Percentiles rank a stretch among this genome's conserved stretches.
Conservation (phyloP, 108 stramenopile genomes). For the Cyclotella atomus region DNA sequence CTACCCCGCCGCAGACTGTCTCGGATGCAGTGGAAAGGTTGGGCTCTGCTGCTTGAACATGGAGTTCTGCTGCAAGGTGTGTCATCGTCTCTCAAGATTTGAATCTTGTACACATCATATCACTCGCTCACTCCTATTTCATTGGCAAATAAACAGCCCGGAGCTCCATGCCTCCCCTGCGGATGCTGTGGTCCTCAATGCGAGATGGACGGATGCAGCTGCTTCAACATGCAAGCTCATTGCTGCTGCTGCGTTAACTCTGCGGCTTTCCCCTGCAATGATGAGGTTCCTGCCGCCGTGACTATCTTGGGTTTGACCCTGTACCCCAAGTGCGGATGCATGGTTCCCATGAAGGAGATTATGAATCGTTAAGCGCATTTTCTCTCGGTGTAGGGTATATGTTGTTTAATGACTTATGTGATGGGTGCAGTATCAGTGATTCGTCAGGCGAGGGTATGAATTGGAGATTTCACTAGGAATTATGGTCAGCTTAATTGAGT, state of each 20-base stretch:
- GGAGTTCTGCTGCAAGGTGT: constrained; percentile 71
- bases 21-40: constrained; percentile 70
- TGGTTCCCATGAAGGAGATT: constrained; percentile 46
- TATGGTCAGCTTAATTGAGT: too few species aligned
- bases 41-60: constrained; percentile 66
- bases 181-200: constrained; percentile 51
- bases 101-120: background rate
- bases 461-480: too few species aligned
- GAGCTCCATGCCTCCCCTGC: constrained; percentile 61
- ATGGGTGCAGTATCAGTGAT: too few species aligned
- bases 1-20: constrained; percentile 40
- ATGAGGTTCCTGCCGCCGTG: constrained; percentile 73
- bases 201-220: constrained; percentile 62
- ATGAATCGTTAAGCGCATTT: constrained; percentile 53
- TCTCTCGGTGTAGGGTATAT: too few species aligned
- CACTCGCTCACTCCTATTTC: background rate
- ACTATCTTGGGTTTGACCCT: constrained; percentile 63
- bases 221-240: constrained; percentile 64
- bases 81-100: background rate
- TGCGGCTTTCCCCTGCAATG: constrained; percentile 77
- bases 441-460: too few species aligned
- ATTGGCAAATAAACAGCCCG: constrained; percentile 35
- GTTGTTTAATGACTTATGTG: too few species aligned
- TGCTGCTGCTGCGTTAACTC: constrained; percentile 62
- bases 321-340: constrained; percentile 67